Percentiles rank a stretch among this genome's conserved stretches.
Conservation (phyloP, 2,329 filamentous ascomycete genomes). For the Amylocarpus encephaloides region DNA sequence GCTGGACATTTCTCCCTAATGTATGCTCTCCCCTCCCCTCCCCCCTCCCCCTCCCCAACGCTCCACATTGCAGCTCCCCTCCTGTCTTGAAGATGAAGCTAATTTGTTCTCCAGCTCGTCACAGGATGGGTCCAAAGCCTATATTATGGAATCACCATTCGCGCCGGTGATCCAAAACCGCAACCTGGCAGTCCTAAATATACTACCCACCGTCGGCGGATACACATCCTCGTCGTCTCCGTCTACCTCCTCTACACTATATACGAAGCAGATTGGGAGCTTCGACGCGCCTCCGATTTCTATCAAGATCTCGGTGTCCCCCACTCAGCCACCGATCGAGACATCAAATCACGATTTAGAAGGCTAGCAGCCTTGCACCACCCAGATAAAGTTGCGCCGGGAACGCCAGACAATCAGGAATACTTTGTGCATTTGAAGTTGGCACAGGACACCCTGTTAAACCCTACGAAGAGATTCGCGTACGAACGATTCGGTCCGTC, state of each 20-base stretch:
- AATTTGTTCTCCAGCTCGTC: constrained; percentile 51
- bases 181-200: constrained; percentile 62
- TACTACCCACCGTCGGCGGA: constrained; percentile 68
- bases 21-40: constrained; percentile 34
- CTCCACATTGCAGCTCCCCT: not conserved
- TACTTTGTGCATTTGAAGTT: constrained; percentile 79
- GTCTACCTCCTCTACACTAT: constrained; percentile 86
- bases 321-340: constrained; percentile 61
- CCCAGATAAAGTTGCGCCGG: constrained; percentile 64
- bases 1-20: constrained; percentile 57
- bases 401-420: constrained; percentile 31
- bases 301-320: constrained; percentile 72
- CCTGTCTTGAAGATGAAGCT: constrained; percentile 1
- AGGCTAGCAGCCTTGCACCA: constrained; percentile 66
- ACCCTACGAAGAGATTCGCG: constrained; percentile 71
- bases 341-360: constrained; percentile 79
- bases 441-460: constrained; percentile 74
- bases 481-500: constrained; percentile 84
- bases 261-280: constrained; percentile 81
- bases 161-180: constrained; percentile 78
- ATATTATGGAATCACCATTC: constrained; percentile 83
- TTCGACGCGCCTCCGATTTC: constrained; percentile 66
- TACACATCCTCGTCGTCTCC: constrained; percentile 76
- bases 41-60: not conserved
- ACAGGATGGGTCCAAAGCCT: constrained; percentile 72